Conservation (phyloP, 345 rosid genomes). For the Boechera divaricarpa region DNA sequence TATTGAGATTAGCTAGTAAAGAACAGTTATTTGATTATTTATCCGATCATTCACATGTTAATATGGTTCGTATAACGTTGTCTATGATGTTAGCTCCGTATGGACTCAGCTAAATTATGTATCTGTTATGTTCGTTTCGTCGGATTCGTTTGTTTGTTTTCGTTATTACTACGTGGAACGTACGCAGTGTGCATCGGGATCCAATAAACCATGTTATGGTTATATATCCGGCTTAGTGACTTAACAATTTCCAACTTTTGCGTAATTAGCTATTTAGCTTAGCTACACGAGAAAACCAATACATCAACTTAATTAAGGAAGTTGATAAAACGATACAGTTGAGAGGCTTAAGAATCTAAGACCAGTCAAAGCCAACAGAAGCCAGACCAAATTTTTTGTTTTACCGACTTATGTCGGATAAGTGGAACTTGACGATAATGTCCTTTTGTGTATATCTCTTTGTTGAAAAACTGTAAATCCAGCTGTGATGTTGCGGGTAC, state of each 20-base stretch:
- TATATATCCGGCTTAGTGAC: background rate
- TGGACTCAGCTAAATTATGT: background rate
- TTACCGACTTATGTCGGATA: slow-evolving; percentile 48
- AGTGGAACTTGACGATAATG: slow-evolving; percentile 19
- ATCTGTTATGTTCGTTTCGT: background rate
- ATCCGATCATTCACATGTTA: background rate
- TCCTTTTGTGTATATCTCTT: slow-evolving; percentile 16
- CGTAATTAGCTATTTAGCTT: slow-evolving; percentile 13
- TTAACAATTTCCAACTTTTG: slow-evolving; percentile 3
- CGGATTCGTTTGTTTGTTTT: background rate
- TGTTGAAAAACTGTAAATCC: slow-evolving; percentile 24
- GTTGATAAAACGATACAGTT: slow-evolving; percentile 24
- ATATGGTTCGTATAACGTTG: background rate
- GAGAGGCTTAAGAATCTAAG: slow-evolving; percentile 28
- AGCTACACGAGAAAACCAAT: slow-evolving; percentile 6
- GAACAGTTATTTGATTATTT: background rate
- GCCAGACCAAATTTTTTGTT: slow-evolving; percentile 41
- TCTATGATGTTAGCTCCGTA: background rate
- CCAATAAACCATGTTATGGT: slow-evolving; percentile 18
- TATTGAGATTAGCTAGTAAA: slow-evolving; percentile 1
- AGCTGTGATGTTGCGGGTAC: slow-evolving; percentile 43
- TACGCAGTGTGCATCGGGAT: slow-evolving; percentile 32
- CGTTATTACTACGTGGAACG: background rate
- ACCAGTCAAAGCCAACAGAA: slow-evolving; percentile 41
- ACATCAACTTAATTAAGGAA: slow-evolving; percentile 14